phyloP scores from a whole-genome alignment of 2,329 filamentous ascomycete genomes.

The Arthrinium puccinioides region DNA sequence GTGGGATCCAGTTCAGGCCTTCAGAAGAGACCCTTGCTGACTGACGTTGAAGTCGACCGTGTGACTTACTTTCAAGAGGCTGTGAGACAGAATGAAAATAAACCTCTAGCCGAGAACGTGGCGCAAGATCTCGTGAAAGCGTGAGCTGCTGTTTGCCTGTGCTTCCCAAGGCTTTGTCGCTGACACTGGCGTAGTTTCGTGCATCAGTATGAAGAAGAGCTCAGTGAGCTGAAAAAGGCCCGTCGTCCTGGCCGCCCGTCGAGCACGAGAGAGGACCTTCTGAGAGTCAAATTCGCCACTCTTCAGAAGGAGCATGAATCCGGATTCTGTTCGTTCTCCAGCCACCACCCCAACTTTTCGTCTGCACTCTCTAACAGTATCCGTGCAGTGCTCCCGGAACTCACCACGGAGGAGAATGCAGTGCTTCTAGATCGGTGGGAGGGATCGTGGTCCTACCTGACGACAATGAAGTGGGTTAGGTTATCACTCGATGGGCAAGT shows the following conservation, averaged over 20 bases:
- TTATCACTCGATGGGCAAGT: conserved; percentile 58
- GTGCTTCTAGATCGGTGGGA: conserved; percentile 67
- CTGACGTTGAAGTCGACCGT: conserved; percentile 47
- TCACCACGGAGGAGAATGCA: conserved; percentile 60
- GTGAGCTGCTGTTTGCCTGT: conserved; percentile 37
- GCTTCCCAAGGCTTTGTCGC: no score
- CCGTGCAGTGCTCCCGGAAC: conserved; percentile 61
- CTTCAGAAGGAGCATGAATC: conserved; percentile 75
- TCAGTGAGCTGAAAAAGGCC: conserved; percentile 56
- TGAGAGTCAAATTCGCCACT: conserved; percentile 61
- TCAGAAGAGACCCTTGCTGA: conserved; percentile 2
- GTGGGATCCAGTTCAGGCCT: not conserved
- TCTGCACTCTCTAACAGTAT: conserved; percentile 9
- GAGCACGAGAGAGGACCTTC: conserved; percentile 66
- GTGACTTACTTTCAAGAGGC: conserved; percentile 66
- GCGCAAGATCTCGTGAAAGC: conserved; percentile 55
- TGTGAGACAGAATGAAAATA: conserved; percentile 42
- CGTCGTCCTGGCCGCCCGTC: conserved; percentile 75
- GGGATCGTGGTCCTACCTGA: conserved; percentile 74
- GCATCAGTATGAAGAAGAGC: conserved; percentile 64
- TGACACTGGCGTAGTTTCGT: no score
- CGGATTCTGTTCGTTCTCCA: conserved; percentile 62
- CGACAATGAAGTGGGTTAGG: conserved; percentile 69
- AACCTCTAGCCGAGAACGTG: conserved; percentile 44
- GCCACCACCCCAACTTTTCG: not conserved